Base-by-base conservation (phyloP, 306 rosid species). In the Quercus cerris region DNA sequence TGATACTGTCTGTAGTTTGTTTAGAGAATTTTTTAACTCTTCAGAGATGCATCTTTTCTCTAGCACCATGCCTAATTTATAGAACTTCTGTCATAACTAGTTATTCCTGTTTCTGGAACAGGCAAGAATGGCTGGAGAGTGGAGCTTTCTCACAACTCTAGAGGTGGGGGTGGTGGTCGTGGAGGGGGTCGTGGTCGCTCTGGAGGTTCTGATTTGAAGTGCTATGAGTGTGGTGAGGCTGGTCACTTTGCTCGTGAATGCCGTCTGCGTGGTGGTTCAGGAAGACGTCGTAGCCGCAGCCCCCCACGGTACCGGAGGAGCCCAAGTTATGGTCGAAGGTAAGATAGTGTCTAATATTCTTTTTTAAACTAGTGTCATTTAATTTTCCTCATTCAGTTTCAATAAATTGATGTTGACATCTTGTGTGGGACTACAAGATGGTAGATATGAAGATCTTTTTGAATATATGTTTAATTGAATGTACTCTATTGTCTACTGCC, bases 221-320 rank as follows among this genome's bases (percentile, higher is more conserved):
- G 99, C 75, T 95, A 95, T 0, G 99, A 95, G 87, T 95, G 99
- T 83, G 99, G 99, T 85, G 99, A 95, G 82, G 94, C 99, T 58
- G 99, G 99, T 57, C 99, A 95, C 75, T 95, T 95, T 89, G 99
- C 99, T 59, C 98, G 99, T 41, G 99, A 95, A 79, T 95, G 99
- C 27, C 98, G 96, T 75, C 18, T 78, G 67, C 97, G 99, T 78
- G 98, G 97, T 80, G 97, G 97, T 78, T 85, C 94, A n/a, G 97
- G 98, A 80, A 90, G 97, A 80, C 95, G 90, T 22, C 94, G 96
- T 30, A 95, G 99, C 74, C 99, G 99, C 38, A 95, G 92, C 28
- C 99, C 99, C 7, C 93, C 96, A 23, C 80, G 98, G 74, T 93
- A 91, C 71, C 98, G 99, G 6, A 87, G 98, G 70, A 95, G 99